phyloP scores from a whole-genome alignment of 164 flowering plant genomes.

The Magnolia changhungtana region DNA sequence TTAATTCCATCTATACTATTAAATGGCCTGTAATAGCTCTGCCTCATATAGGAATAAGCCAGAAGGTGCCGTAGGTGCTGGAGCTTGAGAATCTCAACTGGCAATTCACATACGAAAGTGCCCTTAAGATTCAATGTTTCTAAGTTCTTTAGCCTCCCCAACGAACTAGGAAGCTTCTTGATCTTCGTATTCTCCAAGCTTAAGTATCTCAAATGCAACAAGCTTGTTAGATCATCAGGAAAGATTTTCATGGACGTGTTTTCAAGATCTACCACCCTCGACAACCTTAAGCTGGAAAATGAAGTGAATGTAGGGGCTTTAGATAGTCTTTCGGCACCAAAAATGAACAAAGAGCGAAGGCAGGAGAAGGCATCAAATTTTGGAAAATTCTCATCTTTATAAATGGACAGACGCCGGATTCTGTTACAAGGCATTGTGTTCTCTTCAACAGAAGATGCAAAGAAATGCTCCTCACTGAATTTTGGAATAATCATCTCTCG shows the following conservation, averaged over 20 bases:
- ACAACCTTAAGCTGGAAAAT: background rate
- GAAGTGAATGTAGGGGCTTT: background rate
- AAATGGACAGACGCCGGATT: slow-evolving; percentile 23
- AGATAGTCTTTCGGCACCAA: background rate
- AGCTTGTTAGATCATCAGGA: background rate
- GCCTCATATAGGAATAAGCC: too few species aligned
- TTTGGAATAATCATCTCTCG: slow-evolving; percentile 4
- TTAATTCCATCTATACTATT: background rate
- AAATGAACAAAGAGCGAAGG: slow-evolving; percentile 1
- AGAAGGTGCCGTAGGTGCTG: slow-evolving; percentile 4
- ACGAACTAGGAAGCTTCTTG: slow-evolving; percentile 5
- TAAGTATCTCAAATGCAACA: slow-evolving; percentile 6
- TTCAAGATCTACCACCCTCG: slow-evolving; percentile 8
- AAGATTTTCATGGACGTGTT: background rate
- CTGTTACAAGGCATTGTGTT: background rate
- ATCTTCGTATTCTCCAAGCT: slow-evolving; percentile 10
- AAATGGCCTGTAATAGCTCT: too few species aligned
- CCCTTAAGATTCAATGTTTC: slow-evolving; percentile 8
- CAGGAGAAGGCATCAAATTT: background rate
- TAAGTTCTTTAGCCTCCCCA: slow-evolving; percentile 10
- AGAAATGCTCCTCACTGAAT: slow-evolving; percentile 10
- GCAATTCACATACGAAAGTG: slow-evolving; percentile 8
- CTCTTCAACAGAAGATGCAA: background rate
- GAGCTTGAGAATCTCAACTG: slow-evolving; percentile 11
- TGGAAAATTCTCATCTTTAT: background rate